Conservation (phyloP, 306 rosid genomes). For the Heteromeles arbutifolia region DNA sequence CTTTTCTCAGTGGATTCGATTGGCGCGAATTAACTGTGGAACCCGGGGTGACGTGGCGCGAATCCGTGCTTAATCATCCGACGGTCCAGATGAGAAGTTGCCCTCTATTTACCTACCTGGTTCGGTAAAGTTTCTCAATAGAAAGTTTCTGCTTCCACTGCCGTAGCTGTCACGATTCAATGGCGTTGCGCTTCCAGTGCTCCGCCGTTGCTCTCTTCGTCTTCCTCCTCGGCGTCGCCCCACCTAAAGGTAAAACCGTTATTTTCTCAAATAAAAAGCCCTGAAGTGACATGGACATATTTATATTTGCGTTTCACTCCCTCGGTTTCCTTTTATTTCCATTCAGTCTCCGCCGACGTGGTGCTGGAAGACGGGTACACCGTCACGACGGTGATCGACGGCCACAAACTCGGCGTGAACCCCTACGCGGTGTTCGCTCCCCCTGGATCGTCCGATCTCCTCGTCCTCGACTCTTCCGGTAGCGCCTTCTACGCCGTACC, state of each 20-base stretch:
- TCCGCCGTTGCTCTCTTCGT: slow-evolving; percentile 6
- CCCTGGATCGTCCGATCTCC: slow-evolving; percentile 47
- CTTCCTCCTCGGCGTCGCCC: slow-evolving; percentile 18
- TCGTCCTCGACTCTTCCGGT: slow-evolving; percentile 41
- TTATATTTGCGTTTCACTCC: not conserved
- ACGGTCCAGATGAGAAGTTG: not conserved
- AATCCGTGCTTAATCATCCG: not conserved
- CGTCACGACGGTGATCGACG: slow-evolving; percentile 53
- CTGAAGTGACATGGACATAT: not conserved
- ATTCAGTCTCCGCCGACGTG: slow-evolving; percentile 23
- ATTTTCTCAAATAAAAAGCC: not conserved
- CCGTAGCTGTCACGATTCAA: not conserved
- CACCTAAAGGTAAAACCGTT: slow-evolving; percentile 21
- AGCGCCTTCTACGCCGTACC: slow-evolving; percentile 45
- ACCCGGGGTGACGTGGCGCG: not conserved
- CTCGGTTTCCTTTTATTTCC: not conserved
- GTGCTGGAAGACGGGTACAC: slow-evolving; percentile 60
- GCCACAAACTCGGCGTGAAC: slow-evolving; percentile 44
- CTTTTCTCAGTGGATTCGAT: not conserved
- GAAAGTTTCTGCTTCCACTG: not conserved
- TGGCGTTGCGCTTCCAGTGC: slow-evolving; percentile 12
- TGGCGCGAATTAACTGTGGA: not conserved
- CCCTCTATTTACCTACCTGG: too few relatives aligned
- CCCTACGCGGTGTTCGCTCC: slow-evolving; percentile 32
- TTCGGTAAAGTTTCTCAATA: not conserved